These are phyloP conservation scores for Berberis thunbergii DNA, from an alignment of 164 flowering plant species.

Conservation along the genomic window DNA sequence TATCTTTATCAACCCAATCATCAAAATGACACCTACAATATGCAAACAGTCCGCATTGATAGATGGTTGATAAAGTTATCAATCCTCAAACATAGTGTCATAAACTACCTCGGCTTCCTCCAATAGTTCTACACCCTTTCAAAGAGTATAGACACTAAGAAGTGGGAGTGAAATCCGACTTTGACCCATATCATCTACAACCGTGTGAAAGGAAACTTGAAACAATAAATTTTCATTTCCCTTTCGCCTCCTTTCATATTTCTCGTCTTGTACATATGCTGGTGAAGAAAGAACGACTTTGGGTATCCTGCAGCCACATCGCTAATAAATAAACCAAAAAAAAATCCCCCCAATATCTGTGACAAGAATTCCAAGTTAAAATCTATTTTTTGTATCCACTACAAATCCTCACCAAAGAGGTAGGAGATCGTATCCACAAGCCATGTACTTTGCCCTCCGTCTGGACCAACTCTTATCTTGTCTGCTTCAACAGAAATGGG, in stretches of 20 bases:
- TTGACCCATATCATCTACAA: no score
- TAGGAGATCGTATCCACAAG: constrained; percentile 14
- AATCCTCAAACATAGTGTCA: no score
- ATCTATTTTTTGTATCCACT: background rate
- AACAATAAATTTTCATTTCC: no score
- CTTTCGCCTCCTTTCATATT: background rate
- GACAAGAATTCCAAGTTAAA: background rate
- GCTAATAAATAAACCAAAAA: background rate
- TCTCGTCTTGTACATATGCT: background rate
- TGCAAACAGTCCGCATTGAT: no score
- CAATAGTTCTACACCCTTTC: no score
- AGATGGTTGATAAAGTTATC: no score
- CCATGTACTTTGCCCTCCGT: constrained; percentile 6
- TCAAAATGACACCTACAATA: no score
- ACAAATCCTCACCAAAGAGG: constrained; percentile 15
- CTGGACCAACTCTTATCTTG: background rate
- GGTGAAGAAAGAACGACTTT: background rate
- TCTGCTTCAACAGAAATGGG: constrained; percentile 1
- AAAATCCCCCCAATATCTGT: background rate
- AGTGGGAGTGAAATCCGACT: no score
- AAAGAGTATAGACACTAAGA: no score
- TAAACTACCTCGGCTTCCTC: no score
- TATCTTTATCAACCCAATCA: no score
- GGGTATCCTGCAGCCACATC: background rate
- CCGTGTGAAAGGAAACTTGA: no score